Base-by-base conservation (phyloP, 805 yeast species). In the Myxozyma sirexii region DNA sequence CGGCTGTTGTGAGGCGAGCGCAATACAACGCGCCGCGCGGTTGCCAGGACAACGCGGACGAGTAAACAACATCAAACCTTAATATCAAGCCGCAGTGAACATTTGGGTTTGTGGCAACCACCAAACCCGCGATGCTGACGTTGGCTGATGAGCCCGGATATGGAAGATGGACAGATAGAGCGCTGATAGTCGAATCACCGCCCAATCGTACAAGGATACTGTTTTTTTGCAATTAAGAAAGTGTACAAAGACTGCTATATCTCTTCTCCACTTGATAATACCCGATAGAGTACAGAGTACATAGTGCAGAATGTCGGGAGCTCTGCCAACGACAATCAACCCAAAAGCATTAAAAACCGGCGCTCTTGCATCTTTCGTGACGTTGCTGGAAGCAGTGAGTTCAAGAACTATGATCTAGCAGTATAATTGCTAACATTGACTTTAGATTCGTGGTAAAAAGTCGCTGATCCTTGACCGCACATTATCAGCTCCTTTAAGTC, bases 401-500 rank as follows among this genome's bases (percentile, higher is more conserved):
- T 31, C 3, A 8, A 21, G 2, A 12, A 12, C 8, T 33, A 19
- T 1, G 19, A 26, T 23, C 4, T 1, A 24, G 13, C 21, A 3
- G 37, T 21, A 13, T 29, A n/a, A n/a, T 27, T n/a, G 23, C 21
- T 27, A 15, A 17, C 24, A 4, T n/a, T n/a, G 12, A 23, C 10
- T 35, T 4, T 15, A 65, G 69, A 66, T 65, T 3, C 59, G 56
- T 23, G 72, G 65, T 15, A 70, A 68, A 43, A 72, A 74, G 64
- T 44, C 71, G 43, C 52, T 80, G 55, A 65, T 79, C 15, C 70
- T 84, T 35, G 86, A 85, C 60, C 74, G 75, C 33, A 67, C 72
- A 3, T 68, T 85, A 39, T 76, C 86, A 1, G 73, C 80, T 0
- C 68, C 80, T 12, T 71, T 86, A 57, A 83, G 87, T 68, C 75